Conservation (phyloP, 1,284 basidiomycete species). For the Trichosporon faecale region DNA sequence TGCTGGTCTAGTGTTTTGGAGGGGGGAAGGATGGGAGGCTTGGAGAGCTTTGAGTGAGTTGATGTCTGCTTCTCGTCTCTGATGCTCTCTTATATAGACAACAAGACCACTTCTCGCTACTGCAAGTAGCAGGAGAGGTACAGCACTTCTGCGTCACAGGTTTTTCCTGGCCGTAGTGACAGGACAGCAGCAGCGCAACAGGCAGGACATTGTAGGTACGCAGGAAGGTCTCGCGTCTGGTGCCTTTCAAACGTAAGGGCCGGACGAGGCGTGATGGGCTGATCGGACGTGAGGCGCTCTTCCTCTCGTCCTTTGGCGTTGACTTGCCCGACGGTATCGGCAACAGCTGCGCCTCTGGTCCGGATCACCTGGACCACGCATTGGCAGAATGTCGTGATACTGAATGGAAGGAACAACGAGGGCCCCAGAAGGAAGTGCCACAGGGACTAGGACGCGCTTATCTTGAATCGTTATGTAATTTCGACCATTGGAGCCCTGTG, state of each 20-base stretch:
- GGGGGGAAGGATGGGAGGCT: not conserved
- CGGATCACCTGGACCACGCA: not conserved
- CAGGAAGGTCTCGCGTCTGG: not conserved
- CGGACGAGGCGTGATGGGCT: not conserved
- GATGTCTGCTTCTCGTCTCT: not conserved
- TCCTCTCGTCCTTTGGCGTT: not conserved
- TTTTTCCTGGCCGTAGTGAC: not conserved
- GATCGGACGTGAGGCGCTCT: not conserved
- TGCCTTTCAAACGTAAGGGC: not conserved
- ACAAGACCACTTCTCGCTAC: not conserved
- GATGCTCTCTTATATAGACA: not conserved
- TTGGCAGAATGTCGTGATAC: not conserved
- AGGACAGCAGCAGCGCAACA: not conserved
- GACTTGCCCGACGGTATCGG: not conserved
- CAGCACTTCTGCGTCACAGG: not conserved
- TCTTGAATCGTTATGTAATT: conserved; percentile 3
- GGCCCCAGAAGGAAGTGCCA: conserved; percentile 10
- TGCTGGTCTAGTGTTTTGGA: not conserved
- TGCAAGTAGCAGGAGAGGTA: not conserved
- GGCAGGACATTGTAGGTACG: not conserved
- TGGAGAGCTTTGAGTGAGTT: not conserved
- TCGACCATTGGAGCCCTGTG: not conserved
- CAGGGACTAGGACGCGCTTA: not conserved
- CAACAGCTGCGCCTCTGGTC: not conserved
- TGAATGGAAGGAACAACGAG: conserved; percentile 6